Evolutionary conservation across 106 monocot species (phyloP).

Genomic region (Dendrobium catenatum): DNA sequence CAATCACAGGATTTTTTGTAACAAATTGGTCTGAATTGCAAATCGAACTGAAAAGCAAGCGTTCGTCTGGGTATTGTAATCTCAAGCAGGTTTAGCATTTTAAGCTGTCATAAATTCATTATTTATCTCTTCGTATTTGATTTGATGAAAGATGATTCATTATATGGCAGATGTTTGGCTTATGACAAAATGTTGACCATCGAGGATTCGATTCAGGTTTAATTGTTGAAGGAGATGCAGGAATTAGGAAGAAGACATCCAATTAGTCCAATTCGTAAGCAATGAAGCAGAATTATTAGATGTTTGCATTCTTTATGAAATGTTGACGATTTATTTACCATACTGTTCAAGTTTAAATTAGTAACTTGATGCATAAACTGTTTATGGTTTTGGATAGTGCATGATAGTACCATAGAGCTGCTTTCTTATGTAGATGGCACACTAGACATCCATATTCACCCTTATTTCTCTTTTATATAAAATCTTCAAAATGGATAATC

Average conservation of each 20-base stretch:
- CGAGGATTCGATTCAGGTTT: not conserved
- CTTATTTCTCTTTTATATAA: not conserved
- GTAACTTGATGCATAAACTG: not conserved
- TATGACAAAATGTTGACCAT: not conserved
- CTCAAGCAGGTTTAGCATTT: constrained; percentile 1
- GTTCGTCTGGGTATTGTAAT: not conserved
- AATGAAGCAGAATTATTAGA: not conserved
- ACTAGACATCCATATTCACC: not conserved
- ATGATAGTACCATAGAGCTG: not conserved
- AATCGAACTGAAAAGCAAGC: not conserved
- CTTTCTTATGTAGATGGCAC: not conserved
- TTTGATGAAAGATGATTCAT: not conserved
- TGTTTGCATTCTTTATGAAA: not conserved
- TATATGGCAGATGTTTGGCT: not conserved
- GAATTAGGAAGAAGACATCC: constrained; percentile 5
- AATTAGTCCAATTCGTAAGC: constrained; percentile 4
- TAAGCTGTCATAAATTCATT: not conserved
- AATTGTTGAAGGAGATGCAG: constrained; percentile 1
- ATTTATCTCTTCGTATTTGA: not conserved
- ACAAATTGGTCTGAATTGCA: not conserved
- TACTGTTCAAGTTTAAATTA: not conserved
- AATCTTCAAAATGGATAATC: not conserved
- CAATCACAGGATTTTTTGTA: not conserved
- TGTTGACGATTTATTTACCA: not conserved
- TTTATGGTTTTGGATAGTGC: not conserved